These are phyloP conservation scores for Amoebophrya sp. DNA, from an alignment of 169 alveolate species.

Conservation along the genomic window DNA sequence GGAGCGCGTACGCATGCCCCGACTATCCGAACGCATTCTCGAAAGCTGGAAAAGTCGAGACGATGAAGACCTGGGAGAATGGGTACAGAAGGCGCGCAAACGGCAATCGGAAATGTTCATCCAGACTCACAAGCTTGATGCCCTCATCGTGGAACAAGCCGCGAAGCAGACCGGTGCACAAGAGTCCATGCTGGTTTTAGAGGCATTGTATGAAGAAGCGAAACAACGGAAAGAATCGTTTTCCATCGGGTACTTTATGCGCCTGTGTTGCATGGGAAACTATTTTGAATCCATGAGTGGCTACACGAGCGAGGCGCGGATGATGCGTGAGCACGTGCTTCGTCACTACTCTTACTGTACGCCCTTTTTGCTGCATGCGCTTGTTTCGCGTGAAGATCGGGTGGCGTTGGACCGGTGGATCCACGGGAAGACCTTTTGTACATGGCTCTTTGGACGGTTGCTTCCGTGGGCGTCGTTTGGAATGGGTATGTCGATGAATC, in stretches of 20 bases:
- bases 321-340: slow-evolving; percentile 8
- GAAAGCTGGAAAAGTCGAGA: neutral
- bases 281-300: neutral
- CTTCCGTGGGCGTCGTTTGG: neutral
- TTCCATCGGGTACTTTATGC: neutral
- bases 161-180: neutral
- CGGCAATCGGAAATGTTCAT: neutral
- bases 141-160: neutral
- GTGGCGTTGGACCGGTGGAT: neutral
- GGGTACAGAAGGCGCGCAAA: neutral
- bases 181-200: neutral
- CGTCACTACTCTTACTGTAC: neutral
- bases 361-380: neutral
- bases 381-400: neutral
- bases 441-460: neutral
- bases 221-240: neutral
- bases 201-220: neutral
- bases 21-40: neutral
- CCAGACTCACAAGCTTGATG: neutral
- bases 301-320: neutral
- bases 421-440: neutral
- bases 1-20: neutral
- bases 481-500: neutral
- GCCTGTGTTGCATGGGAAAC: neutral
- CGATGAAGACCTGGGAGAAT: neutral